Evolutionary conservation across 352 stramenopile genomes (phyloP), one percentile per base, ranked within the genome.

Genomic region (Phytophthora syringae): DNA sequence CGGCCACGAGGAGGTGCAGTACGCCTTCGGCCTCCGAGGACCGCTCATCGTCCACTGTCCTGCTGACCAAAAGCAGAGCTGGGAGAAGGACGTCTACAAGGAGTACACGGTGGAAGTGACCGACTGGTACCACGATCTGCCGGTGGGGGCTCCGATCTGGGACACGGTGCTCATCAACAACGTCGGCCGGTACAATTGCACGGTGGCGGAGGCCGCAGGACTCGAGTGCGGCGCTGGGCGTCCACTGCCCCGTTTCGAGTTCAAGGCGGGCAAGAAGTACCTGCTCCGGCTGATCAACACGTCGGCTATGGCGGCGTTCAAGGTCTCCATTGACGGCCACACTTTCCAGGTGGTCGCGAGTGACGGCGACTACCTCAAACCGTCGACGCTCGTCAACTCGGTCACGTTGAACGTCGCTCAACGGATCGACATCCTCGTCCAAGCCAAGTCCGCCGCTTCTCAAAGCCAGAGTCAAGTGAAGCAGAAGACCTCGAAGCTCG

Each of bases 91-190:
- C 30, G 55, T 82, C 18, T 69, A 76, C 45, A 50, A 70, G 39
- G 76, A 82, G 62, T 76, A 76, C 48, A 77, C 68, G 7, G 15
- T 84, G 1, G 24, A 76, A 20, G 44, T 84, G 0, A 43, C 53
- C 12, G 72, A 84, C 45, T 84, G 76, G 76, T 84, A 84, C 45
- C 76, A 84, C 34, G 56, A 78, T n/a, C 28, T 71, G 16, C 64
- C 67, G 7, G 59, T 67, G 5, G 72, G 68, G 3, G 47, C 64
- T 36, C 72, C 72, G 9, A 77, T 80, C 39, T 79, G 72, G 72
- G 75, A 81, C 45, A 71, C 76, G 0, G 70, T 80, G 6, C 34
- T 84, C 3, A 77, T 84, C 44, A 84, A 84, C 52, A 75, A 79
- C 2, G 36, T 72, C 32, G 76, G 76, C 1, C 70, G 60, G 11